Percentiles rank a stretch among this genome's conserved stretches.
These are phyloP conservation scores for Ustilago crameri DNA, from an alignment of 1,284 basidiomycete genomes.

Conservation along the genomic window DNA sequence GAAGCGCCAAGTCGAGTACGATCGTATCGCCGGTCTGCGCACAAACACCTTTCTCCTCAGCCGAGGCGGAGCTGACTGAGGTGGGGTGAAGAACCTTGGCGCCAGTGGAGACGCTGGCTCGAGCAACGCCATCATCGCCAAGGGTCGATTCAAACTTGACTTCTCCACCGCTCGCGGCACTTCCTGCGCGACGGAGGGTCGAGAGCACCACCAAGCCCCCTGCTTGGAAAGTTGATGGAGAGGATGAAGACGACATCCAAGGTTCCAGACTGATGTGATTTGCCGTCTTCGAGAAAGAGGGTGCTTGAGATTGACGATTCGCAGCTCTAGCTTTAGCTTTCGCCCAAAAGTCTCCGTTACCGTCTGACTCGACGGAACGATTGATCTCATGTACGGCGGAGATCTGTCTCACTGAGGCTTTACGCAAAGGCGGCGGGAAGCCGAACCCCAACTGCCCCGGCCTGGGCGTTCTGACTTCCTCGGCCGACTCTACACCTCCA, in stretches of 20 bases:
- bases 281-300: neutral
- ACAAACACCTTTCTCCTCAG: neutral
- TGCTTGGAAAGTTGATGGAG: neutral
- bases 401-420: slow-evolving; percentile 11
- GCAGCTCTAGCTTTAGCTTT: slow-evolving; percentile 22
- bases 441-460: slow-evolving; percentile 28
- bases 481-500: neutral
- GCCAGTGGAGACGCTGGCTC: slow-evolving; percentile 14
- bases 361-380: neutral
- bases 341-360: slow-evolving; percentile 7
- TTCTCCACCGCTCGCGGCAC: neutral
- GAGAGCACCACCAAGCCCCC: slow-evolving; percentile 27
- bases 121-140: slow-evolving; percentile 16
- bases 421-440: slow-evolving; percentile 22
- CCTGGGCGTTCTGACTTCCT: slow-evolving; percentile 23
- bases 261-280: slow-evolving; percentile 4
- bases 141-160: slow-evolving; percentile 21
- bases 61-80: slow-evolving; percentile 1
- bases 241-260: slow-evolving; percentile 12
- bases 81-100: slow-evolving; percentile 16
- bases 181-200: slow-evolving; percentile 18
- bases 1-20: slow-evolving; percentile 21
- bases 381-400: slow-evolving; percentile 6
- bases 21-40: slow-evolving; percentile 20
- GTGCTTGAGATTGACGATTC: slow-evolving; percentile 2